A percentile compares a stretch with the other conserved stretches of the same genome.
Evolutionary conservation across 305 asterid genomes (phyloP).

Genomic region (Withania somnifera): DNA sequence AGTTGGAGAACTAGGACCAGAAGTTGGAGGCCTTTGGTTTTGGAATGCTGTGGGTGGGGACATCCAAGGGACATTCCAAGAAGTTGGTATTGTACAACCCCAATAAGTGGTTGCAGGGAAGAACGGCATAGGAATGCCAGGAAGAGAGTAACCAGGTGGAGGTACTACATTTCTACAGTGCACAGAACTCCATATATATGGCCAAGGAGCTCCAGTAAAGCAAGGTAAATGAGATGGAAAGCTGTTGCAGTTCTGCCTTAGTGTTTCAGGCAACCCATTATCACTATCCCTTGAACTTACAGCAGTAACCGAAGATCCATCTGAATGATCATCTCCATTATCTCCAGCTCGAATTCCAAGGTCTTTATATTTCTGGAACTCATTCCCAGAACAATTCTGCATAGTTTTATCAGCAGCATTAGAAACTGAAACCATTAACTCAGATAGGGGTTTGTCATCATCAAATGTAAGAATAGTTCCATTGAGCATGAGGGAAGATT

Average conservation of each 20-base stretch:
- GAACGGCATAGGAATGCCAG: conserved; percentile 48
- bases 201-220: conserved; percentile 49
- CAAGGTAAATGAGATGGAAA: conserved; percentile 43
- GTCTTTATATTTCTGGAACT: conserved; percentile 15
- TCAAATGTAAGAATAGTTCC: conserved; percentile 59
- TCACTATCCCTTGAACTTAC: conserved; percentile 17
- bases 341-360: conserved; percentile 21
- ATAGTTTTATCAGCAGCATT: conserved; percentile 28
- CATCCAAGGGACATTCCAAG: conserved; percentile 52
- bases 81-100: conserved; percentile 37
- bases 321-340: conserved; percentile 29
- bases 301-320: conserved; percentile 26
- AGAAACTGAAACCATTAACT: conserved; percentile 41
- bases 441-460: conserved; percentile 29
- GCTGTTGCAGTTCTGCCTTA: conserved; percentile 24
- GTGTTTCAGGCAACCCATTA: too few species aligned
- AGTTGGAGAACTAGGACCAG: conserved; percentile 26
- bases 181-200: too few species aligned
- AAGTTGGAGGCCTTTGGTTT: conserved; percentile 9
- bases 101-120: conserved; percentile 53
- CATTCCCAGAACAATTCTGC: too few species aligned
- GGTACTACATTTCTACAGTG: too few species aligned
- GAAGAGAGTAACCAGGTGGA: conserved; percentile 42
- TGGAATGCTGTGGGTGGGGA: conserved; percentile 19
- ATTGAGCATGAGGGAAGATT: conserved; percentile 32